A percentile compares a stretch with the other conserved stretches of the same genome.
Evolutionary conservation across 495 filamentous ascomycete species (phyloP).

Genomic region (Penicillium canariense): DNA sequence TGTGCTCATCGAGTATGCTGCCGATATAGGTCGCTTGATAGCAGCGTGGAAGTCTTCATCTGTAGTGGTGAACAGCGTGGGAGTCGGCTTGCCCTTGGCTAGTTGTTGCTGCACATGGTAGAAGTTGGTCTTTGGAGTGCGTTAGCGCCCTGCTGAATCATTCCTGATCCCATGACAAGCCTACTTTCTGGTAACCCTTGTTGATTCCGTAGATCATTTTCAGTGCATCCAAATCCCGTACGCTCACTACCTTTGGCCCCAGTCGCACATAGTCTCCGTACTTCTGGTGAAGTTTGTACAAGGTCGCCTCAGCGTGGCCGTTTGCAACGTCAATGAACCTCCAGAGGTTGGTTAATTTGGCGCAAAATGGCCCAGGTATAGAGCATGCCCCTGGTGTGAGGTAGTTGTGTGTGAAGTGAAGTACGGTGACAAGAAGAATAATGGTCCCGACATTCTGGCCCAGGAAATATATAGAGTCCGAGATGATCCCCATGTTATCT

Average conservation of each 20-base stretch:
- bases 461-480: conserved; percentile 4
- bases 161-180: neutral
- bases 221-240: conserved; percentile 43
- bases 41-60: conserved; percentile 40
- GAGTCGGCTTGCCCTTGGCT: conserved; percentile 24
- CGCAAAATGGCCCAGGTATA: conserved; percentile 15
- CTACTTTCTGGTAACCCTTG: conserved; percentile 17
- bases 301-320: conserved; percentile 28
- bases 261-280: conserved; percentile 58
- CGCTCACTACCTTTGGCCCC: conserved; percentile 56
- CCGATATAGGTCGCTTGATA: conserved; percentile 40
- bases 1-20: conserved; percentile 39
- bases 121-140: conserved; percentile 21
- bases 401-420: conserved; percentile 17
- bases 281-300: conserved; percentile 41
- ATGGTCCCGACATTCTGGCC: conserved; percentile 2
- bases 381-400: conserved; percentile 11
- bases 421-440: neutral
- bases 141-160: neutral
- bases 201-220: conserved; percentile 23
- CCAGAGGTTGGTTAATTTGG: conserved; percentile 19
- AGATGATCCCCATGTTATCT: conserved; percentile 8
- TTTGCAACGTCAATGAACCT: conserved; percentile 17
- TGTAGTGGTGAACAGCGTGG: conserved; percentile 35
- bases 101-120: conserved; percentile 28